A percentile compares a stretch with the other conserved stretches of the same genome.
Evolutionary conservation across 2,329 filamentous ascomycete genomes (phyloP).

Genomic region (Talaromyces sp.): DNA sequence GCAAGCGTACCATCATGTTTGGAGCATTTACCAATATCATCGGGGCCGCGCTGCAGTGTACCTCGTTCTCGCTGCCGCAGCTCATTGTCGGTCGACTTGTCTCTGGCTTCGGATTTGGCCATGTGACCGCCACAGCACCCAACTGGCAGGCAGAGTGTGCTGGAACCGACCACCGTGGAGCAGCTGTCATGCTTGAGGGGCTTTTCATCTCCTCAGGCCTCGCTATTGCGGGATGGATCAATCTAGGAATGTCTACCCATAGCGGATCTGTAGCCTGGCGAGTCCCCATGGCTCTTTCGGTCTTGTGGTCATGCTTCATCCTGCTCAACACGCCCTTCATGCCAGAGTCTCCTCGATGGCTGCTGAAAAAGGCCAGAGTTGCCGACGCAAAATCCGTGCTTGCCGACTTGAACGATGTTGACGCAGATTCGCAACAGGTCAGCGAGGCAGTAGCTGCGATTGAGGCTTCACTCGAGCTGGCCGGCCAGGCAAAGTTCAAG

Average conservation of each 20-base stretch:
- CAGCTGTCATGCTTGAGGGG: background rate
- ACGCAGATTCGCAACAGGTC: background rate
- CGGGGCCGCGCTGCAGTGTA: too few relatives aligned
- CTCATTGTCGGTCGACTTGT: constrained; percentile 79
- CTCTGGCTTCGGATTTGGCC: constrained; percentile 79
- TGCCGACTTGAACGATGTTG: too few relatives aligned
- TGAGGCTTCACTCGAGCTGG: background rate
- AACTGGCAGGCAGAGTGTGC: constrained; percentile 81
- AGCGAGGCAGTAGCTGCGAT: background rate
- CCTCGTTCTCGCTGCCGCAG: constrained; percentile 68
- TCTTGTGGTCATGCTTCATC: background rate
- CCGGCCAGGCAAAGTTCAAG: background rate
- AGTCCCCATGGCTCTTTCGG: background rate
- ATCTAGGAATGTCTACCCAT: background rate
- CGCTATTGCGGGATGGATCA: background rate
- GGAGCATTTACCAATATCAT: too few relatives aligned
- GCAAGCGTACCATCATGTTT: constrained; percentile 73
- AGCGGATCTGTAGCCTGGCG: background rate
- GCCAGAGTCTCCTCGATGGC: background rate
- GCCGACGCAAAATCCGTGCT: too few relatives aligned
- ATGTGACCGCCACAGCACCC: constrained; percentile 84
- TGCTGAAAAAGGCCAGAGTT: background rate
- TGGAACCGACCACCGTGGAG: background rate
- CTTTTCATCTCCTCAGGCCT: background rate
- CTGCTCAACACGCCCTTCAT: background rate